Conservation (phyloP, 306 rosid genomes). For the Trifolium subterraneum region DNA sequence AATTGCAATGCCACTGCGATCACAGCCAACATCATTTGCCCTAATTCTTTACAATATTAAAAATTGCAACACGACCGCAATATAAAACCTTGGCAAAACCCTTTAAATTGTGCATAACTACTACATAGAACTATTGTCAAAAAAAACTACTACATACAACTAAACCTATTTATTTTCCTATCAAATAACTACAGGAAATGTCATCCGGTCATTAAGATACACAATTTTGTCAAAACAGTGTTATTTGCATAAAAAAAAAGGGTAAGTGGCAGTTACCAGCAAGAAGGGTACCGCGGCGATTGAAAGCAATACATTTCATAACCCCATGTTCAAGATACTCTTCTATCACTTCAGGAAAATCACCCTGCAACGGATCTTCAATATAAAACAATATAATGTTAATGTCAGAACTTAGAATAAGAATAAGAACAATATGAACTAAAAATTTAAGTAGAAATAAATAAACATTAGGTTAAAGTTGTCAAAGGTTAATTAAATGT, state of each 20-base stretch:
- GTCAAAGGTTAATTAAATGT: too few relatives aligned
- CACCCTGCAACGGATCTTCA: conserved; percentile 90
- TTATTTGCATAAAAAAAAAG: background rate
- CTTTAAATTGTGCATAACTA: background rate
- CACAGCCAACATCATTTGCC: background rate
- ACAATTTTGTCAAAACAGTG: background rate
- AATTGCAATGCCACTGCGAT: background rate
- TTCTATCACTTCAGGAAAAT: conserved; percentile 97
- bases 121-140: background rate
- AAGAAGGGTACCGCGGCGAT: conserved; percentile 95
- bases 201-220: background rate
- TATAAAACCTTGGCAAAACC: background rate
- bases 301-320: conserved; percentile 92
- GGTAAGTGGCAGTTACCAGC: conserved; percentile 62
- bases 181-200: background rate
- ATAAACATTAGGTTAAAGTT: conserved; percentile 12
- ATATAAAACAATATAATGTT: background rate
- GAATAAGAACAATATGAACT: background rate
- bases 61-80: background rate
- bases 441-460: background rate
- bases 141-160: background rate
- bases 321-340: conserved; percentile 90
- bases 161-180: background rate
- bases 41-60: background rate
- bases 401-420: conserved; percentile 4